Evolutionary conservation across 78 protist genomes (phyloP).

Genomic region (Dictyostelium firmibasis): DNA sequence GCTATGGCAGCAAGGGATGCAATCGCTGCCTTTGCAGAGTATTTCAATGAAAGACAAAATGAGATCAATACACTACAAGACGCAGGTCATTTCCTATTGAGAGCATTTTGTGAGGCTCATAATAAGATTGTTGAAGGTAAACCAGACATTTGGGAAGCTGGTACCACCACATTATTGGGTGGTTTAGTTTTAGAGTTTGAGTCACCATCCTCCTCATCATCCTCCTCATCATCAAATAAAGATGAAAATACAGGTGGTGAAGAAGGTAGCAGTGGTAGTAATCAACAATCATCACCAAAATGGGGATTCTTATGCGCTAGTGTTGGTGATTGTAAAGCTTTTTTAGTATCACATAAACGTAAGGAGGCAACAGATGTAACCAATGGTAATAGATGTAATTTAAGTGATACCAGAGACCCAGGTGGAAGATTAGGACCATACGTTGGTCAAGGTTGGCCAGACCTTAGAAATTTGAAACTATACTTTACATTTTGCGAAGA

Average conservation of each 20-base stretch:
- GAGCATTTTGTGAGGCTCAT: conserved; percentile 79
- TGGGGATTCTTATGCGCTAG: conserved; percentile 82
- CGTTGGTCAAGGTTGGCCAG: conserved; percentile 87
- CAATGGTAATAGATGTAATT: conserved; percentile 77
- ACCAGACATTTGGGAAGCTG: conserved; percentile 85
- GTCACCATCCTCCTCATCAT: background rate
- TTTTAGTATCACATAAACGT: conserved; percentile 8
- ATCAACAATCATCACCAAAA: conserved; percentile 22
- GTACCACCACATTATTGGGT: conserved; percentile 83
- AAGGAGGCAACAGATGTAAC: conserved; percentile 79
- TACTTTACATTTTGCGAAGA: conserved; percentile 73
- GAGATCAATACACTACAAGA: conserved; percentile 61
- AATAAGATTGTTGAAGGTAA: conserved; percentile 71
- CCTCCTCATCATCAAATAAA: background rate
- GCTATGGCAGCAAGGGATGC: conserved; percentile 71
- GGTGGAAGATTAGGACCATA: conserved; percentile 87
- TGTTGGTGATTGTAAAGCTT: conserved; percentile 89
- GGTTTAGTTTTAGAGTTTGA: conserved; percentile 74
- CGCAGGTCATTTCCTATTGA: conserved; percentile 66
- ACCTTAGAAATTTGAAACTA: conserved; percentile 74
- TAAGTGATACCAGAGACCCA: conserved; percentile 68
- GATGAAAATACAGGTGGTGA: background rate
- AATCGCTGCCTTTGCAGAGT: conserved; percentile 59
- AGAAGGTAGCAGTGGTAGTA: background rate
- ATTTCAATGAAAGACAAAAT: conserved; percentile 43